A percentile compares a stretch with the other conserved stretches of the same genome.
These are phyloP conservation scores for Gloeophyllum trabeum DNA, from an alignment of 768 basidiomycete genomes.

Conservation along the genomic window DNA sequence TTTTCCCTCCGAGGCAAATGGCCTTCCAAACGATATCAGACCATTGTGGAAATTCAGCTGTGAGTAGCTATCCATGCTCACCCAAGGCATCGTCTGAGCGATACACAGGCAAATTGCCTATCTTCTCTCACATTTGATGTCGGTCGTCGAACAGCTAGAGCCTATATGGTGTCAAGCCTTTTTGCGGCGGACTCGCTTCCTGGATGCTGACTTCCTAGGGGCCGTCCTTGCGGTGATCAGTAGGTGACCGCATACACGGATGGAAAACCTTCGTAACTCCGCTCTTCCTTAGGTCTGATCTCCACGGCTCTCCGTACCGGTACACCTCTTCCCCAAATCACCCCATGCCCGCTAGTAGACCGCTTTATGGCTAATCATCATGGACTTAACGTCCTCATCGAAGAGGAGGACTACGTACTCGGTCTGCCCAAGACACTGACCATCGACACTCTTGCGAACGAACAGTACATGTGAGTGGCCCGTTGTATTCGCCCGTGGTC, in stretches of 20 bases:
- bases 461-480: constrained; percentile 65
- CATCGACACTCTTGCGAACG: constrained; percentile 59
- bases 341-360: constrained; percentile 55
- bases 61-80: constrained; percentile 18
- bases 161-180: constrained; percentile 72
- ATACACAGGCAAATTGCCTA: constrained; percentile 50
- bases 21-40: constrained; percentile 73
- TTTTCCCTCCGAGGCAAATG: constrained; percentile 69
- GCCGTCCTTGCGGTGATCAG: constrained; percentile 78
- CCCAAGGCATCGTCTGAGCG: constrained; percentile 2
- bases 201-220: constrained; percentile 75
- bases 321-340: constrained; percentile 73
- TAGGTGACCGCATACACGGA: no score
- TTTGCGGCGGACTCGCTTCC: constrained; percentile 59
- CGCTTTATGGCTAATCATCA: constrained; percentile 37
- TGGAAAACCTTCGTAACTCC: neutral
- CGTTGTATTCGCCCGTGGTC: neutral
- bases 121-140: constrained; percentile 62
- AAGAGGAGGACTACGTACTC: constrained; percentile 64
- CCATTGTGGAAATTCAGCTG: constrained; percentile 58
- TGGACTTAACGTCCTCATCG: constrained; percentile 56
- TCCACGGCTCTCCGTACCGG: constrained; percentile 68
- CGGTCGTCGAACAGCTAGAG: constrained; percentile 61
- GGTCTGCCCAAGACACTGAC: constrained; percentile 64
- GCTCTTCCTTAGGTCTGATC: constrained; percentile 45